Conservation (phyloP, 495 filamentous ascomycete genomes). For the Astrothelium macrocarpum region DNA sequence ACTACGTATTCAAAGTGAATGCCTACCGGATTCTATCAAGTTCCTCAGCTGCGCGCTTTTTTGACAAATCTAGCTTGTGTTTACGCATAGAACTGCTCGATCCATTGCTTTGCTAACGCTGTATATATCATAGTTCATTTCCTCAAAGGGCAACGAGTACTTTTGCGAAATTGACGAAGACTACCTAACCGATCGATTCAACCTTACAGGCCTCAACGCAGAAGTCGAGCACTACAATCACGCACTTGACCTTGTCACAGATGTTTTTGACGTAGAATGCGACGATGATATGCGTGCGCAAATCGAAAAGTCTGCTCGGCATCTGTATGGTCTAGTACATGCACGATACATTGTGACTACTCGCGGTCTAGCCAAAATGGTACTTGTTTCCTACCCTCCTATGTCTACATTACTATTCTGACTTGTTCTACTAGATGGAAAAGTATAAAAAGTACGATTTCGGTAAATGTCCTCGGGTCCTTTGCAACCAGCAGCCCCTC, state of each 20-base stretch:
- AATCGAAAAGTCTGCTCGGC: conserved; percentile 94
- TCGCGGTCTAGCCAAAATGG: conserved; percentile 90
- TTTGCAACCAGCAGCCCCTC: conserved; percentile 83
- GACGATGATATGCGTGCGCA: conserved; percentile 96
- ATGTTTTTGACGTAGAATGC: conserved; percentile 97
- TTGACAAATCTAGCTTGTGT: neutral
- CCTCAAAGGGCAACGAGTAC: conserved; percentile 94
- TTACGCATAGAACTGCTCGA: neutral
- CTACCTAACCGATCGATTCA: conserved; percentile 96
- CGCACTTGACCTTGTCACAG: conserved; percentile 97
- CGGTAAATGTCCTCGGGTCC: conserved; percentile 92
- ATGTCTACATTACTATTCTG: conserved; percentile 2
- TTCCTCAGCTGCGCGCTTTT: neutral
- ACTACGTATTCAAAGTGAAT: neutral
- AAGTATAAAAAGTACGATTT: conserved; percentile 99
- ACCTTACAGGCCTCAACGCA: conserved; percentile 91
- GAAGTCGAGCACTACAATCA: conserved; percentile 99
- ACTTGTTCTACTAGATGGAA: conserved; percentile 56
- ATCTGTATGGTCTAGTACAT: conserved; percentile 93
- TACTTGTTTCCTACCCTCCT: conserved; percentile 32
- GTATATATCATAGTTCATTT: conserved; percentile 67
- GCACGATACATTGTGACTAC: conserved; percentile 97
- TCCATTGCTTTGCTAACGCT: neutral
- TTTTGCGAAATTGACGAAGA: conserved; percentile 99
- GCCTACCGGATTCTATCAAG: neutral